A percentile compares a stretch with the other conserved stretches of the same genome.
Evolutionary conservation across 306 rosid genomes (phyloP).

Genomic region (Delonix regia): DNA sequence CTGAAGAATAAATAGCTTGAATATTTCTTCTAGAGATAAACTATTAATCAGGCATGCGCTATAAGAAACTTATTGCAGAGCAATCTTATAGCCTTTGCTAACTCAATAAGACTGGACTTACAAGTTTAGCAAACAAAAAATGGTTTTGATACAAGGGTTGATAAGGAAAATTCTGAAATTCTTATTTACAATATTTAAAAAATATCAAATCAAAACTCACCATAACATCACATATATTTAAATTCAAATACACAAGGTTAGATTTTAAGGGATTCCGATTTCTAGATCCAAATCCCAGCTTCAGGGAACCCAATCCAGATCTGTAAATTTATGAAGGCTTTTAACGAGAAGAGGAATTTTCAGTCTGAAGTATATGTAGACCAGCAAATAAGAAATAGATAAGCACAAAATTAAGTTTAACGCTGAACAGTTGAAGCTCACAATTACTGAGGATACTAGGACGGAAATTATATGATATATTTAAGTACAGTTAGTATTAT

Average conservation of each 20-base stretch:
- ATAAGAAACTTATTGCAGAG: neutral
- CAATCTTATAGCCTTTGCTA: neutral
- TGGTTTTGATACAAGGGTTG: neutral
- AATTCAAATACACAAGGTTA: too few relatives aligned
- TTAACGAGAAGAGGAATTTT: neutral
- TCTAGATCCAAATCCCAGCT: neutral
- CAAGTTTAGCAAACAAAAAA: neutral
- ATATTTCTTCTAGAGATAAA: slow-evolving; percentile 11
- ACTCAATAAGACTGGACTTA: neutral
- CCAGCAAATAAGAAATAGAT: neutral
- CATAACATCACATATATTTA: neutral
- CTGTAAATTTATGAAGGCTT: neutral
- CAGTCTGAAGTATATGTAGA: neutral
- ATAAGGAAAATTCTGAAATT: neutral
- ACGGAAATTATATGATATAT: neutral
- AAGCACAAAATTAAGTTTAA: neutral
- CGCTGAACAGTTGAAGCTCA: neutral
- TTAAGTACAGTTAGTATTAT: neutral
- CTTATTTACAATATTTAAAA: neutral
- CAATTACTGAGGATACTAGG: neutral
- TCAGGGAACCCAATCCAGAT: neutral
- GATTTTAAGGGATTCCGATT: neutral
- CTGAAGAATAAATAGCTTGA: slow-evolving; percentile 35
- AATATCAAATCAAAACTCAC: neutral
- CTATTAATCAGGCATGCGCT: neutral